phyloP scores from a whole-genome alignment of 2,329 filamentous ascomycete species.

The Delphinella strobiligena region DNA sequence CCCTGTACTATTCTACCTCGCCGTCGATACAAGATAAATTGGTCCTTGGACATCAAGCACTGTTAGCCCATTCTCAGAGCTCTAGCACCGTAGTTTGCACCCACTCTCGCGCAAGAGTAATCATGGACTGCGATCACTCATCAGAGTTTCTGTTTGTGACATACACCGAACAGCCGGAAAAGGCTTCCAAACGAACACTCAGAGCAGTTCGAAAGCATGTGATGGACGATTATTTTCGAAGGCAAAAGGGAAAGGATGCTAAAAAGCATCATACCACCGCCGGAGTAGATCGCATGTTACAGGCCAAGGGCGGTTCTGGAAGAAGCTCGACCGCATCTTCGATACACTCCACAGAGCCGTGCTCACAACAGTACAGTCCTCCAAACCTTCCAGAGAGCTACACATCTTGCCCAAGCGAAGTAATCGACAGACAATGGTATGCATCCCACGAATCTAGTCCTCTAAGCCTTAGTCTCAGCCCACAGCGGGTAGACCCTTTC shows the following conservation, averaged over 20 bases:
- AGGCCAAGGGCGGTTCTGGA: too few relatives aligned
- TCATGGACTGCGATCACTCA: too few relatives aligned
- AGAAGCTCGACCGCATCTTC: too few relatives aligned
- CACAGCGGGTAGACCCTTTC: not conserved
- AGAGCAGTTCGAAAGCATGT: not conserved
- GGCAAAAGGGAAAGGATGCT: not conserved
- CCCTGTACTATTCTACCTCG: too few relatives aligned
- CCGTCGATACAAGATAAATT: too few relatives aligned
- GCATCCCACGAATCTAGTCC: not conserved
- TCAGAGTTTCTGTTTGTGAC: too few relatives aligned
- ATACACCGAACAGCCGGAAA: not conserved
- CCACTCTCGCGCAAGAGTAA: too few relatives aligned
- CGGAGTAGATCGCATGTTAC: not conserved
- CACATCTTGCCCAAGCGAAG: not conserved
- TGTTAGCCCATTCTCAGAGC: too few relatives aligned
- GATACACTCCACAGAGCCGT: too few relatives aligned
- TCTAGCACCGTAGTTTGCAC: too few relatives aligned
- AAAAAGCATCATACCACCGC: not conserved
- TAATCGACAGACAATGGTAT: not conserved
- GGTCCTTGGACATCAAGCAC: too few relatives aligned
- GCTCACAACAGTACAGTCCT: not conserved
- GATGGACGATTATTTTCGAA: not conserved
- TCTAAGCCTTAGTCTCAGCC: not conserved
- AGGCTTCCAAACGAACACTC: not conserved
- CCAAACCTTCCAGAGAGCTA: not conserved